Conservation (phyloP, 1,139 yeast genomes). For the Suhomyces bribrorum region DNA sequence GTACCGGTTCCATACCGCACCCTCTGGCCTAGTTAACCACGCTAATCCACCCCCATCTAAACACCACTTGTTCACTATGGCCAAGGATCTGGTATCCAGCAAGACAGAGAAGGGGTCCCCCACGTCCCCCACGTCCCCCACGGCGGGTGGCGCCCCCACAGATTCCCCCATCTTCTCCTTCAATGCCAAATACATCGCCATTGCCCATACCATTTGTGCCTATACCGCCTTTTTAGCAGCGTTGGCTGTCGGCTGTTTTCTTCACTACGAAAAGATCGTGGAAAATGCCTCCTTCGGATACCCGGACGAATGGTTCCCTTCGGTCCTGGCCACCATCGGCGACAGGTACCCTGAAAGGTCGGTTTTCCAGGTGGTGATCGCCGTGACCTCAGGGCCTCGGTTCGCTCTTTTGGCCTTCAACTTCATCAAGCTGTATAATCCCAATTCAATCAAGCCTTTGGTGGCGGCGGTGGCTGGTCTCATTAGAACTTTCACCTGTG, state of each 20-base stretch:
- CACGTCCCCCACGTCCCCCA: conserved; percentile 1
- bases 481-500: conserved; percentile 87
- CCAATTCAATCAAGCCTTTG: conserved; percentile 44
- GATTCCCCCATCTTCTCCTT: conserved; percentile 21
- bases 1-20: no score
- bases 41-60: no score
- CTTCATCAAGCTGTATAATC: conserved; percentile 45
- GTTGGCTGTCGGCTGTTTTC: conserved; percentile 63
- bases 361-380: conserved; percentile 81
- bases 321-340: conserved; percentile 95
- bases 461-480: conserved; percentile 59
- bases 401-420: conserved; percentile 69
- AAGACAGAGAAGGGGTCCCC: not conserved
- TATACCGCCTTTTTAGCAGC: conserved; percentile 74
- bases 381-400: conserved; percentile 83
- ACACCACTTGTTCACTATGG: not conserved
- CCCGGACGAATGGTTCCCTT: conserved; percentile 98
- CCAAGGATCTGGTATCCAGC: not conserved
- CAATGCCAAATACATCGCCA: conserved; percentile 67
- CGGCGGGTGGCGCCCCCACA: not conserved
- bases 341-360: conserved; percentile 96
- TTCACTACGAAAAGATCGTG: conserved; percentile 86
- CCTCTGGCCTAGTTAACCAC: no score
- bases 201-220: conserved; percentile 73
- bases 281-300: conserved; percentile 82